Evolutionary conservation across 2,329 filamentous ascomycete genomes (phyloP).

Genomic region (Pseudogymnoascus sp.): DNA sequence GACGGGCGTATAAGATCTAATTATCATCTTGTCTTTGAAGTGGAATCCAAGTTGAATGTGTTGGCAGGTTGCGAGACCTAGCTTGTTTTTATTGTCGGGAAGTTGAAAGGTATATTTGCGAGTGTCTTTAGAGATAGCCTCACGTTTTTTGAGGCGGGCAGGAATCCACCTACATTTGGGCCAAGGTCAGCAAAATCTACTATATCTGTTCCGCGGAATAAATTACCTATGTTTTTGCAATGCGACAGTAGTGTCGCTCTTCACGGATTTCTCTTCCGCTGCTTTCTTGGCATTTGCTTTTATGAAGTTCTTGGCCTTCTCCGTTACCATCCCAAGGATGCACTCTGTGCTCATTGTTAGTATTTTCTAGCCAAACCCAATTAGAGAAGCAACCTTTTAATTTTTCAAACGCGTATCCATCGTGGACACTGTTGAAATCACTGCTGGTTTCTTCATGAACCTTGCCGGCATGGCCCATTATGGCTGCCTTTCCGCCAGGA

Average conservation of each 20-base stretch:
- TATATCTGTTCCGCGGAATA: neutral
- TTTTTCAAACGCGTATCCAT: conserved; percentile 44
- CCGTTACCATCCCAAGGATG: conserved; percentile 40
- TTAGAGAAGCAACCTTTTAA: conserved; percentile 31
- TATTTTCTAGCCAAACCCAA: neutral
- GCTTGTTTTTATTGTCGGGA: conserved; percentile 30
- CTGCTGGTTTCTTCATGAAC: conserved; percentile 42
- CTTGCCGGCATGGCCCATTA: conserved; percentile 43
- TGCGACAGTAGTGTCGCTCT: conserved; percentile 28
- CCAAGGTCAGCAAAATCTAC: neutral
- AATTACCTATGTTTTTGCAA: conserved; percentile 33
- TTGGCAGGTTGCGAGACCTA: conserved; percentile 44
- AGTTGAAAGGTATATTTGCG: conserved; percentile 40
- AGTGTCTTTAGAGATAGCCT: conserved; percentile 38
- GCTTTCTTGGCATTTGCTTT: conserved; percentile 36
- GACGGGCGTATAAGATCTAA: conserved; percentile 45
- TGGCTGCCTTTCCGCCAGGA: conserved; percentile 41
- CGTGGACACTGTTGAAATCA: conserved; percentile 44
- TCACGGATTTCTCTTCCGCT: conserved; percentile 31
- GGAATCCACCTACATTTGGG: conserved; percentile 35
- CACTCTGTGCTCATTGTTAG: conserved; percentile 35
- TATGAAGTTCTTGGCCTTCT: conserved; percentile 42
- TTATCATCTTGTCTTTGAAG: conserved; percentile 42
- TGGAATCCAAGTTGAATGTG: conserved; percentile 48
- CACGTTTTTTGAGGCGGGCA: conserved; percentile 34